These are phyloP conservation scores for Xylaria sp. DNA, from an alignment of 495 filamentous ascomycete genomes.

Conservation along the genomic window DNA sequence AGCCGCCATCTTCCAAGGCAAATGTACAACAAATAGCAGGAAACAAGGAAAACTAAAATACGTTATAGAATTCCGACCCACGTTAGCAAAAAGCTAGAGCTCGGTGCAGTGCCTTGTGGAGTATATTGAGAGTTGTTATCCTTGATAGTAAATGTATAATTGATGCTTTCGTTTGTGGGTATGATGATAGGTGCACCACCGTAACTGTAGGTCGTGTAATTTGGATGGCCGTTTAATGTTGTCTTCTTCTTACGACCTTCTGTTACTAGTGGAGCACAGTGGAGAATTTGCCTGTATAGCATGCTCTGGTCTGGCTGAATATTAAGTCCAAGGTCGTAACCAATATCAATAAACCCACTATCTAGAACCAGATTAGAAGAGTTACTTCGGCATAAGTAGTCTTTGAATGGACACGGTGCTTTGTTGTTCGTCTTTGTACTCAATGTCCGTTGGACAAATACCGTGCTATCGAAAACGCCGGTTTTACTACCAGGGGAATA, in stretches of 20 bases:
- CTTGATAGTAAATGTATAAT: conserved; percentile 1
- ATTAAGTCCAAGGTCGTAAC: conserved; percentile 2
- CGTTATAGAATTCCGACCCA: not conserved
- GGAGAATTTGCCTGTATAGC: conserved; percentile 10
- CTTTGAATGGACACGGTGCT: conserved; percentile 8
- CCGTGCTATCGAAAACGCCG: not conserved
- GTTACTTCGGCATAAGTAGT: not conserved
- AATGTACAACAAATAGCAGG: not conserved
- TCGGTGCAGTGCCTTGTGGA: not conserved
- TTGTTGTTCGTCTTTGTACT: not conserved
- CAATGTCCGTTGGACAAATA: not conserved
- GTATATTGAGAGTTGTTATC: not conserved
- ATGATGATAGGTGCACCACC: not conserved
- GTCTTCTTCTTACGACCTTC: not conserved
- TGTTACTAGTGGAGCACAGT: conserved; percentile 3
- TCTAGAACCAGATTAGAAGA: conserved; percentile 2
- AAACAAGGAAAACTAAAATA: not conserved
- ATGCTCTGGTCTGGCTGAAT: conserved; percentile 3
- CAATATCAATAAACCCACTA: conserved; percentile 12
- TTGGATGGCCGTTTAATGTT: not conserved
- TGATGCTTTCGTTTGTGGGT: not conserved
- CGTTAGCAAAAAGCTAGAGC: not conserved
- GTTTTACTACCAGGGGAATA: not conserved
- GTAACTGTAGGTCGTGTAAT: conserved; percentile 9
- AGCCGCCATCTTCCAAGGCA: not conserved